phyloP scores from a whole-genome alignment of 78 protist species.

The Isochrysis galbana region DNA sequence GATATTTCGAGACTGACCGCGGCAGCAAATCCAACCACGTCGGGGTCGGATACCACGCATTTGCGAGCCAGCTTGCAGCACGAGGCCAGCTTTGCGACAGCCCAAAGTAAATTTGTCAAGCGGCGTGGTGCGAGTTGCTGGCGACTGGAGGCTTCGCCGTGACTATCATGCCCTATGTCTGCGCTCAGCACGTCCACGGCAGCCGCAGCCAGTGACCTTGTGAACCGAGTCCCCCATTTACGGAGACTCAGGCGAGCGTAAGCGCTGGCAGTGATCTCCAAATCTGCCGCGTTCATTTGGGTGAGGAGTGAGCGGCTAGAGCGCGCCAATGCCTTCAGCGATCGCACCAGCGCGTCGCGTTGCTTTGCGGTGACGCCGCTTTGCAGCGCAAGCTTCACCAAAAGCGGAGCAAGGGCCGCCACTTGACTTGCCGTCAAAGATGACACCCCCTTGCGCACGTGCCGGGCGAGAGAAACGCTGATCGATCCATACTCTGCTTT shows the following conservation, averaged over 20 bases:
- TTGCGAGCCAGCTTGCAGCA: not conserved
- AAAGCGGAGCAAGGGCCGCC: not conserved
- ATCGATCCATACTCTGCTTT: not conserved
- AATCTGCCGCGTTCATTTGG: not conserved
- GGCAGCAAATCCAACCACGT: not conserved
- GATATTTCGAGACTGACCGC: not conserved
- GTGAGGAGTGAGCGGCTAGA: not conserved
- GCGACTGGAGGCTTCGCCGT: not conserved
- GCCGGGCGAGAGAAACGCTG: not conserved
- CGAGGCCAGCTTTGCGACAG: not conserved
- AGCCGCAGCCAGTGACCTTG: not conserved
- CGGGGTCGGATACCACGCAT: not conserved
- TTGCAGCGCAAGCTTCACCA: not conserved
- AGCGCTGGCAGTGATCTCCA: constrained; percentile 10
- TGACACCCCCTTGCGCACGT: not conserved
- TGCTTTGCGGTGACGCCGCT: not conserved
- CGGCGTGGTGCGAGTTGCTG: not conserved
- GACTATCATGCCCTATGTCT: not conserved
- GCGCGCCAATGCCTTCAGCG: not conserved
- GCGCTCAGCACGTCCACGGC: not conserved
- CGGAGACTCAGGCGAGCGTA: not conserved
- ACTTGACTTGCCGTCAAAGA: not conserved
- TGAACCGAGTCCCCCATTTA: not conserved
- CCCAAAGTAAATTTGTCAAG: not conserved
- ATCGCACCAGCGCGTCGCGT: not conserved